These are phyloP conservation scores for Eutreptiella sp. DNA, from an alignment of 208 protist species.

Conservation along the genomic window DNA sequence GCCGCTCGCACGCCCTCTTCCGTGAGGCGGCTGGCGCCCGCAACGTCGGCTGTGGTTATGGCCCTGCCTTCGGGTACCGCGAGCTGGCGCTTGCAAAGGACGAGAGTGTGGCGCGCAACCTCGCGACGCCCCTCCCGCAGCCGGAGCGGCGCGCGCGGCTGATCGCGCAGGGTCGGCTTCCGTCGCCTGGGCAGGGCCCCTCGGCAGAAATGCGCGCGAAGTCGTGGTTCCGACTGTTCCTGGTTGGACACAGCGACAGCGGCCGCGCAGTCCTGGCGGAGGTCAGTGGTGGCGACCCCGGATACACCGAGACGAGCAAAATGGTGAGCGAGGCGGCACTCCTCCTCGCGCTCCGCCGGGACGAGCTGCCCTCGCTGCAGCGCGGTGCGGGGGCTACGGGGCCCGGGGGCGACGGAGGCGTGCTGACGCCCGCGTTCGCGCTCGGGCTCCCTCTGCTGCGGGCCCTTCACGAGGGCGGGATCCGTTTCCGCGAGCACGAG, in stretches of 20 bases:
- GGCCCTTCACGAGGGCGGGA: conserved; percentile 38
- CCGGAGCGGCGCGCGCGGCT: conserved; percentile 41
- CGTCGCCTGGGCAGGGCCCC: conserved; percentile 43
- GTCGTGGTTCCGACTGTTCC: conserved; percentile 41
- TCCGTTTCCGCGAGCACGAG: no score
- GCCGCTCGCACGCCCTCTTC: conserved; percentile 65
- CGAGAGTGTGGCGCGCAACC: conserved; percentile 19
- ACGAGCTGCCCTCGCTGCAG: no score
- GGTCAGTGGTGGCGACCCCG: conserved; percentile 33
- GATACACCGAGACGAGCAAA: conserved; percentile 59
- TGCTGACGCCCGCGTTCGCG: conserved; percentile 54
- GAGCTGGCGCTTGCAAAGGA: conserved; percentile 33
- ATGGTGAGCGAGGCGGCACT: conserved; percentile 57
- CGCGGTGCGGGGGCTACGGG: conserved; percentile 42
- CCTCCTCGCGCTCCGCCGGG: conserved; percentile 36
- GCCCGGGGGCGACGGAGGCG: conserved; percentile 45
- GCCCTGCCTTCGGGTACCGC: conserved; percentile 34
- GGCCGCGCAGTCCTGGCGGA: conserved; percentile 49
- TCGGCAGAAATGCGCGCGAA: conserved; percentile 39
- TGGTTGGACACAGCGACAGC: not conserved
- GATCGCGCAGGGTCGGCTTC: conserved; percentile 36
- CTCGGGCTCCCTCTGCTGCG: conserved; percentile 54
- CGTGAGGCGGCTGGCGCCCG: conserved; percentile 48
- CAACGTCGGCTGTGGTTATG: conserved; percentile 49
- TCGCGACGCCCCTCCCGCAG: conserved; percentile 39